Evolutionary conservation across 208 protist genomes (phyloP).

Genomic region (Entamoeba nuttalli): DNA sequence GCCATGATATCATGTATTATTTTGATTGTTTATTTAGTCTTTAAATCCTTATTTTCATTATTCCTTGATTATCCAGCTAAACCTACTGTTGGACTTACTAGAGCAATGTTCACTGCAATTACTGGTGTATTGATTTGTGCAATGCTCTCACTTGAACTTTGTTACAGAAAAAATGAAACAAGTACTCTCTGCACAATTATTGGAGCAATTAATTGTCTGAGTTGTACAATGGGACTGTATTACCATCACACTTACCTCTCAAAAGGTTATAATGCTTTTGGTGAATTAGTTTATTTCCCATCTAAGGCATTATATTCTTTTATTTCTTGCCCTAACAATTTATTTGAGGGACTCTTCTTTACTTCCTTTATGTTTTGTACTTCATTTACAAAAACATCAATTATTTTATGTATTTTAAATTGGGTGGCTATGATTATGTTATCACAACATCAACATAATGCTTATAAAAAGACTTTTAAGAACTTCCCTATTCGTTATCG

Average conservation of each 20-base stretch:
- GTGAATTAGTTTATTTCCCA: neutral
- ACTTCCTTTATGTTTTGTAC: neutral
- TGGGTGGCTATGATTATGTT: neutral
- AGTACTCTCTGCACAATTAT: neutral
- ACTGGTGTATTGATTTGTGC: neutral
- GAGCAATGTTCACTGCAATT: neutral
- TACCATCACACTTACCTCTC: neutral
- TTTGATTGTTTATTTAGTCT: neutral
- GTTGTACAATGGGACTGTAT: neutral
- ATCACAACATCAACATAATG: too few species aligned
- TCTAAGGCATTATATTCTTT: neutral
- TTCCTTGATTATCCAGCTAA: neutral
- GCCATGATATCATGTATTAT: neutral
- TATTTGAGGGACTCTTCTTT: neutral
- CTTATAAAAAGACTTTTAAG: too few species aligned
- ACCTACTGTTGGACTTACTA: neutral
- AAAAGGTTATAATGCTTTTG: neutral
- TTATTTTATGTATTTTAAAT: neutral
- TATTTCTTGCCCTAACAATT: neutral
- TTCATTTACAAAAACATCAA: neutral
- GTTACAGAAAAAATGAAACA: neutral
- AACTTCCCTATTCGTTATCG: too few species aligned
- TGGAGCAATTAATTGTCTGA: neutral
- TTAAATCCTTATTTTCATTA: neutral
- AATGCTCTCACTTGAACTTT: neutral